phyloP scores from a whole-genome alignment of 176 grass and related monocot species.

The Lolium multiflorum region DNA sequence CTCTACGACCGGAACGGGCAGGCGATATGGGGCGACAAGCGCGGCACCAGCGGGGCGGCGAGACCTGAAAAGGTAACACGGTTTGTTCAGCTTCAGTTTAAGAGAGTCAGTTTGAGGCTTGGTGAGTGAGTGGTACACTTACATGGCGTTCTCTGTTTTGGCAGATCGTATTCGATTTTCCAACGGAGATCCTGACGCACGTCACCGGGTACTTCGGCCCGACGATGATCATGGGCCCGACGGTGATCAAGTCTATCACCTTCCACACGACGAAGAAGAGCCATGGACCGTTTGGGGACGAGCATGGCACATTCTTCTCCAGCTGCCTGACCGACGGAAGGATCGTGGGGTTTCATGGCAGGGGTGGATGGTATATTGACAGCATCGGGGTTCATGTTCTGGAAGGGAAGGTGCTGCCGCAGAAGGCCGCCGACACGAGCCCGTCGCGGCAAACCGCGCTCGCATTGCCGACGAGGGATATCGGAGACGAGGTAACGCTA shows the following conservation, averaged over 20 bases:
- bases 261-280: slow-evolving; percentile 92
- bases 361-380: slow-evolving; percentile 78
- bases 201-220: slow-evolving; percentile 82
- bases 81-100: slow-evolving; percentile 1
- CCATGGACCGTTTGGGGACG: slow-evolving; percentile 81
- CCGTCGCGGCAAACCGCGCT: slow-evolving; percentile 48
- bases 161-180: slow-evolving; percentile 83
- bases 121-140: background rate
- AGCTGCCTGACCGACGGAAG: slow-evolving; percentile 72
- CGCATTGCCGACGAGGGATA: slow-evolving; percentile 44
- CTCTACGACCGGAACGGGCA: slow-evolving; percentile 89
- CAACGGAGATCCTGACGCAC: slow-evolving; percentile 81
- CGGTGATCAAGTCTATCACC: slow-evolving; percentile 71
- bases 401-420: slow-evolving; percentile 75
- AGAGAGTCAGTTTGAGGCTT: slow-evolving; percentile 5
- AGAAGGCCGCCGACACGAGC: slow-evolving; percentile 39
- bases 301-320: slow-evolving; percentile 85
- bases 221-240: slow-evolving; percentile 82
- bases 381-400: slow-evolving; percentile 88
- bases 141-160: background rate
- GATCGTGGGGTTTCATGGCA: slow-evolving; percentile 82
- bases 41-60: slow-evolving; percentile 62
- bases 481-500: slow-evolving; percentile 63
- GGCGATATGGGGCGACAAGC: slow-evolving; percentile 86
- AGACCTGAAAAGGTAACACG: slow-evolving; percentile 70